Conservation (phyloP, 106 monocot species). For the Dioscorea dumetorum region DNA sequence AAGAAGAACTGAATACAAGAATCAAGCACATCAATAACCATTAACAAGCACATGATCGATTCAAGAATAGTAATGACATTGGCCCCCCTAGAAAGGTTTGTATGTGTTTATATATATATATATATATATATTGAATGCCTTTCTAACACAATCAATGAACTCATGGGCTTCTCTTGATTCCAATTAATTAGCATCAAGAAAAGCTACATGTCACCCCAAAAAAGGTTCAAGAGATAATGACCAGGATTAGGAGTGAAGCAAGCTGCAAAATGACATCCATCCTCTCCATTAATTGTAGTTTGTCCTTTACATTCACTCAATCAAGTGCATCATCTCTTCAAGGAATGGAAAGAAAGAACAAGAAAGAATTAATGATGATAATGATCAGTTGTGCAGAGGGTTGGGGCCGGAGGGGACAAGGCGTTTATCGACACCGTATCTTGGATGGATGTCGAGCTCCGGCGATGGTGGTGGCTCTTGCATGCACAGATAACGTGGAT, state of each 20-base stretch:
- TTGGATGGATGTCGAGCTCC: slow-evolving; percentile 16
- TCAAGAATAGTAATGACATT: background rate
- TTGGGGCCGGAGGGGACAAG: slow-evolving; percentile 14
- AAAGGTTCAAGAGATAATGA: background rate
- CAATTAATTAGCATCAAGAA: no score
- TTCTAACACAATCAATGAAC: background rate
- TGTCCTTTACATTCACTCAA: slow-evolving; percentile 11
- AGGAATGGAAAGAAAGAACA: slow-evolving; percentile 16
- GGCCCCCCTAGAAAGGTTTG: slow-evolving; percentile 1
- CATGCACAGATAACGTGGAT: background rate
- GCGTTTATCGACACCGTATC: slow-evolving; percentile 19
- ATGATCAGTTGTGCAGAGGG: slow-evolving; percentile 14
- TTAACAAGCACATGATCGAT: no score
- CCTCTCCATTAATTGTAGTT: no score
- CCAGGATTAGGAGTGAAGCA: background rate
- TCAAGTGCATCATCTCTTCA: background rate
- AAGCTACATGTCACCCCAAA: background rate
- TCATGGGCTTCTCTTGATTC: slow-evolving; percentile 19
- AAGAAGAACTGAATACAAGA: no score
- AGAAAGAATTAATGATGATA: background rate
- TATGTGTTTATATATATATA: background rate
- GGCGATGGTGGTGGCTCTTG: slow-evolving; percentile 6
- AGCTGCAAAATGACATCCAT: slow-evolving; percentile 1
- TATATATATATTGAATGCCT: background rate
- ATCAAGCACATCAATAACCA: no score